Evolutionary conservation across 495 filamentous ascomycete genomes (phyloP), one percentile per base, ranked within the genome.

Genomic region (Xylaria intraflava): DNA sequence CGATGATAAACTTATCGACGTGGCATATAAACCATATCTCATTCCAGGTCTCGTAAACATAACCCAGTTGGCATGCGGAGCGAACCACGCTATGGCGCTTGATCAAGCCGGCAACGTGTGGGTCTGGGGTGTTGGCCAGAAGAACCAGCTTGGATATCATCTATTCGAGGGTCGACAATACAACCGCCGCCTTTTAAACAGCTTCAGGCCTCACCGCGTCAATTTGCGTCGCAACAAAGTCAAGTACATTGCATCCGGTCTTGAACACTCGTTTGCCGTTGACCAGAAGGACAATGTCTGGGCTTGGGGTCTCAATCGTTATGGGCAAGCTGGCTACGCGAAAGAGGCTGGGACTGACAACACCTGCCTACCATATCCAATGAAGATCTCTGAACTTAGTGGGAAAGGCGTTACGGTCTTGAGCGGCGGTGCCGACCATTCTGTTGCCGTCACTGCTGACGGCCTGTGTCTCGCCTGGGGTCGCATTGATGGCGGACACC

Each of bases 91-190:
- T n/a, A 73, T 86, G 30, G 83, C 83, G 14, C 69, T 85, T 38
- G 77, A 81, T 62, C 67, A 68, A 7, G 71, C 74, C 50, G 80
- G 80, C 43, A 65, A 67, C 6, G 78, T 85, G 23, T 84, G 70
- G 55, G 79, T 79, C 27, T 87, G 83, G 83, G 83, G 83, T 42
- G 74, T 70, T 12, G 79, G 79, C 31, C 76, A 85, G 53, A 80
- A 85, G 59, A 80, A 79, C 56, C 83, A 86, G 63, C 73, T 87
- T 24, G 83, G 83, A 23, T 77, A 80, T 51, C 78, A 80, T n/a
- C 64, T 78, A 22, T 60, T 60, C 19, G 73, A n/a, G n/a, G n/a
- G n/a, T n/a, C n/a, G n/a, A n/a, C n/a, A n/a, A n/a, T n/a, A n/a
- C n/a, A n/a, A n/a, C n/a, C n/a, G 71, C 7, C 61, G 55, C 23